phyloP scores from a whole-genome alignment of 2,329 filamentous ascomycete genomes.

The Botrytis porri region DNA sequence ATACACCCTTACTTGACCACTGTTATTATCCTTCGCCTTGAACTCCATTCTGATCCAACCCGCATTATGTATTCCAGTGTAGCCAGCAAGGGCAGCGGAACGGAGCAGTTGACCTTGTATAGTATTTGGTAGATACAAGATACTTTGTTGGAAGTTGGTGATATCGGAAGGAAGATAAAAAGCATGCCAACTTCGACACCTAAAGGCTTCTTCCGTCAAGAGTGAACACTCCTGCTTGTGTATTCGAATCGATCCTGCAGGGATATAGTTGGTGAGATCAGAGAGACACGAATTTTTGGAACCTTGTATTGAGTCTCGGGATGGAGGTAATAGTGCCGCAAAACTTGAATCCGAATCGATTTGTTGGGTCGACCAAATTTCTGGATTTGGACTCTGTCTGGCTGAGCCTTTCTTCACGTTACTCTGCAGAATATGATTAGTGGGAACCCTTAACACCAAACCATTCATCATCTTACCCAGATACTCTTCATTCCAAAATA shows the following conservation, averaged over 20 bases:
- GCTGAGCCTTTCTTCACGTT: background rate
- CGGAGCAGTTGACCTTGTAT: constrained; percentile 28
- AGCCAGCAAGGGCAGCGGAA: constrained; percentile 23
- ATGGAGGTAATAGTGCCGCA: background rate
- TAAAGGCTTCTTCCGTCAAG: constrained; percentile 19
- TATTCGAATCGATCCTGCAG: constrained; percentile 32
- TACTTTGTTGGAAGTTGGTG: constrained; percentile 13
- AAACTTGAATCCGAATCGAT: background rate
- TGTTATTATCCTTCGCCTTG: constrained; percentile 24
- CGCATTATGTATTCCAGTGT: constrained; percentile 25
- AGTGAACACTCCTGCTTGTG: constrained; percentile 17
- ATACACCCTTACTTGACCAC: constrained; percentile 52
- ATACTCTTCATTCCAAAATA: background rate
- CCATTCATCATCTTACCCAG: background rate
- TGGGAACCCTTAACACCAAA: background rate
- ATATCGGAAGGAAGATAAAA: constrained; percentile 26
- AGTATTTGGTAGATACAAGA: constrained; percentile 19
- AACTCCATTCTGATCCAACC: constrained; percentile 38
- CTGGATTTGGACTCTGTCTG: background rate
- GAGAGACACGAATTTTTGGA: constrained; percentile 17
- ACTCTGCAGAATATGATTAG: background rate
- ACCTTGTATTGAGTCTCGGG: background rate
- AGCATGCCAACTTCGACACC: constrained; percentile 25
- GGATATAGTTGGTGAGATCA: constrained; percentile 34
- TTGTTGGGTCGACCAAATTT: background rate